Conservation (phyloP, 257 asterid genomes). For the Datura wrightii region DNA sequence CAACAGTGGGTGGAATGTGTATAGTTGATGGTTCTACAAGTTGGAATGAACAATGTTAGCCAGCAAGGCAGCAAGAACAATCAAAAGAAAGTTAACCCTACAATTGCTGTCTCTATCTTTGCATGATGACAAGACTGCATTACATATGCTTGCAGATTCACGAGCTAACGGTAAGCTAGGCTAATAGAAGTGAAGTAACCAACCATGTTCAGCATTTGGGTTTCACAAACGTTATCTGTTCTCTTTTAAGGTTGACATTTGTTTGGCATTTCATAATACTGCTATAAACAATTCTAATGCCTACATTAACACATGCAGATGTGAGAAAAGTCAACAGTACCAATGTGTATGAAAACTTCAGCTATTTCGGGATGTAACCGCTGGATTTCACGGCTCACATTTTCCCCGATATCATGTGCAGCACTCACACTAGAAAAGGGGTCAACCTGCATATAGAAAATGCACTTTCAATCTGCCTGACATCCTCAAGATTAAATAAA, state of each 20-base stretch:
- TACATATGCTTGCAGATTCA: background rate
- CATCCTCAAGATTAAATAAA: background rate
- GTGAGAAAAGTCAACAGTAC: constrained; percentile 42
- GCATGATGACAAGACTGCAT: constrained; percentile 1
- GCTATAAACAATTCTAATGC: background rate
- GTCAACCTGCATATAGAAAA: constrained; percentile 64
- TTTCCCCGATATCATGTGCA: constrained; percentile 88
- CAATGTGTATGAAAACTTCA: constrained; percentile 93
- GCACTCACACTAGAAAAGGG: constrained; percentile 96
- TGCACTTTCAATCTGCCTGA: constrained; percentile 30
- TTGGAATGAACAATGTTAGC: constrained; percentile 24
- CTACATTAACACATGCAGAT: constrained; percentile 22
- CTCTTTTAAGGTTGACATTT: background rate
- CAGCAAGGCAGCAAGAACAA: constrained; percentile 11
- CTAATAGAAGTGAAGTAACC: background rate
- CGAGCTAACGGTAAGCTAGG: background rate
- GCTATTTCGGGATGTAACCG: constrained; percentile 79
- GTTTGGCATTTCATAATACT: background rate
- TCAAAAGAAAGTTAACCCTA: background rate
- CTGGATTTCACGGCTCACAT: constrained; percentile 74
- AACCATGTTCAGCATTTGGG: constrained; percentile 28
- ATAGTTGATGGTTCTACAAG: constrained; percentile 71
- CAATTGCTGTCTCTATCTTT: background rate
- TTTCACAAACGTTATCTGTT: background rate
- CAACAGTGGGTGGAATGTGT: constrained; percentile 39